These are phyloP conservation scores for Cryptococcus maquisensis DNA, from an alignment of 1,284 basidiomycete genomes.

Conservation along the genomic window DNA sequence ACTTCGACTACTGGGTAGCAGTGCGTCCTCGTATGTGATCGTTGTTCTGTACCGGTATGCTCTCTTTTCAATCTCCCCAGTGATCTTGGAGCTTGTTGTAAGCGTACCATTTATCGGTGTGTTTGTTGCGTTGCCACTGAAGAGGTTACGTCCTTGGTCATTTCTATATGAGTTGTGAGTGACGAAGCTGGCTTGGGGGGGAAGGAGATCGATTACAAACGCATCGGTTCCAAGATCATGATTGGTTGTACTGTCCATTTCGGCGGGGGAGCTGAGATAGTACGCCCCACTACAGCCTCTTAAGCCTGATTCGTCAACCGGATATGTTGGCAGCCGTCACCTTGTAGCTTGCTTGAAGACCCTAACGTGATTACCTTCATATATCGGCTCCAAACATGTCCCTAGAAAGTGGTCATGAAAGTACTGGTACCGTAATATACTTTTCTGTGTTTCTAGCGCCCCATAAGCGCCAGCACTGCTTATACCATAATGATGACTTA, in stretches of 20 bases:
- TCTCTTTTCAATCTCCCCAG: constrained; percentile 4
- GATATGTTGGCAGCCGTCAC: neutral
- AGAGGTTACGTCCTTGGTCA: constrained; percentile 4
- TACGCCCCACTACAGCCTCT: constrained; percentile 10
- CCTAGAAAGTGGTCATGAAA: constrained; percentile 16
- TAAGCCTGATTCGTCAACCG: neutral
- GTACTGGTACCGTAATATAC: constrained; percentile 19
- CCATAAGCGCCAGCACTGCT: neutral
- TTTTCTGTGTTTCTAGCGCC: constrained; percentile 12
- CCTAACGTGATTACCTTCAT: constrained; percentile 20
- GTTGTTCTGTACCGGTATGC: constrained; percentile 8
- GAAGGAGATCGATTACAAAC: constrained; percentile 1
- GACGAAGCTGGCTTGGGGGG: neutral
- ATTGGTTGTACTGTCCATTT: constrained; percentile 7
- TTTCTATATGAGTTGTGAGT: neutral
- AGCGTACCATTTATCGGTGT: neutral
- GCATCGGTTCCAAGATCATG: constrained; percentile 13
- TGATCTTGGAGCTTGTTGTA: neutral
- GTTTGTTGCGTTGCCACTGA: constrained; percentile 11
- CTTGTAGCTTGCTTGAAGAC: constrained; percentile 17
- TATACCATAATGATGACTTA: too few relatives aligned
- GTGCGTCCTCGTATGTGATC: constrained; percentile 4
- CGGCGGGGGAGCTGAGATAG: constrained; percentile 13
- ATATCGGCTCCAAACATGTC: constrained; percentile 19
- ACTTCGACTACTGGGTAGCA: constrained; percentile 8